A percentile compares a stretch with the other conserved stretches of the same genome.
These are phyloP conservation scores for Sclerotinia sclerotiorum DNA, from an alignment of 2,329 filamentous ascomycete genomes.

Conservation along the genomic window DNA sequence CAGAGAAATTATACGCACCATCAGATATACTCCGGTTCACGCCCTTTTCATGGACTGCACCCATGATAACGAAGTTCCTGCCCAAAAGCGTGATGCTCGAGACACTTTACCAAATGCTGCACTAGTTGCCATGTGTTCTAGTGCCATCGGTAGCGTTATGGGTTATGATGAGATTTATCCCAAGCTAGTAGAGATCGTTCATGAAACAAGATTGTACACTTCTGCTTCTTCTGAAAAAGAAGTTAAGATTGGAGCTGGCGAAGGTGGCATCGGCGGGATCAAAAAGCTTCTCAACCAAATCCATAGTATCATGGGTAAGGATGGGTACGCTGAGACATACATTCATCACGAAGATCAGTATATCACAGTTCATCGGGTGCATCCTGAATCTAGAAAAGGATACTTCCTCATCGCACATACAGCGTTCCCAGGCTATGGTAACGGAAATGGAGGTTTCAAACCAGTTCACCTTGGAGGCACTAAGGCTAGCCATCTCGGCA, in stretches of 20 bases:
- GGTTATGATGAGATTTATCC: conserved; percentile 98
- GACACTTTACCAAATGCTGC: conserved; percentile 95
- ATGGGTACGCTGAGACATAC: conserved; percentile 91
- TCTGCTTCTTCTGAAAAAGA: conserved; percentile 68
- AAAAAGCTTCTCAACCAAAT: conserved; percentile 95
- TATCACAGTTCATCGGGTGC: conserved; percentile 92
- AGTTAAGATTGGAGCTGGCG: conserved; percentile 66
- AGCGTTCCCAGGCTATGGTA: conserved; percentile 87
- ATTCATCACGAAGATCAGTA: conserved; percentile 97
- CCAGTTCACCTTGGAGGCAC: conserved; percentile 81
- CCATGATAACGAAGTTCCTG: conserved; percentile 94
- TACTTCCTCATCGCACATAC: conserved; percentile 97
- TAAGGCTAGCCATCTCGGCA: conserved; percentile 79
- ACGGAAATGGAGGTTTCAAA: conserved; percentile 76
- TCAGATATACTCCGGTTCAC: conserved; percentile 85
- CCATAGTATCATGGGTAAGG: conserved; percentile 91
- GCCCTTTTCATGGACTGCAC: conserved; percentile 99
- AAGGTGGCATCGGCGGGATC: conserved; percentile 82
- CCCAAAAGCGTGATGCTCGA: conserved; percentile 89
- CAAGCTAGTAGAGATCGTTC: conserved; percentile 85
- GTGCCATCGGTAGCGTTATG: conserved; percentile 93
- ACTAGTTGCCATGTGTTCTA: conserved; percentile 92
- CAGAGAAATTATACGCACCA: conserved; percentile 64
- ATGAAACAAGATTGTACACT: conserved; percentile 80
- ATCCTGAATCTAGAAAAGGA: conserved; percentile 87